phyloP scores from a whole-genome alignment of 768 basidiomycete genomes.

The Tylopilus sp. region DNA sequence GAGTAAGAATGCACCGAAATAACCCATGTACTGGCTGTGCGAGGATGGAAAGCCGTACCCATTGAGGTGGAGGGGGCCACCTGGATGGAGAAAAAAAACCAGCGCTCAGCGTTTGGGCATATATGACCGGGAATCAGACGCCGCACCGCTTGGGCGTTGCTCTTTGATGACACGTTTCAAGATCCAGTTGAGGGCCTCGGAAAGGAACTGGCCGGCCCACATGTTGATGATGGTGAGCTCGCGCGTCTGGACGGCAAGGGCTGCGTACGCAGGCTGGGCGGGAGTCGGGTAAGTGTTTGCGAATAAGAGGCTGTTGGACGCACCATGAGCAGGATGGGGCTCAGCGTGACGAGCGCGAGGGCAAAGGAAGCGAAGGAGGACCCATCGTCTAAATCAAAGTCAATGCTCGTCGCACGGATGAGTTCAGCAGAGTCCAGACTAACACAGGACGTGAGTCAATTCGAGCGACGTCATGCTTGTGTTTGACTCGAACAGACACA shows the following conservation, averaged over 20 bases:
- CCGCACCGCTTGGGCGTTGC: slow-evolving; percentile 63
- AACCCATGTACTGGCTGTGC: slow-evolving; percentile 90
- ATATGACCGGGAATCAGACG: neutral
- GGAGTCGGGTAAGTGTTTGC: neutral
- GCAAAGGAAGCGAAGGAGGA: slow-evolving; percentile 52
- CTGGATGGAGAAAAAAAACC: slow-evolving; percentile 10
- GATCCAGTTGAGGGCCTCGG: slow-evolving; percentile 66
- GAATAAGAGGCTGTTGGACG: neutral
- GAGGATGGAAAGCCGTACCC: slow-evolving; percentile 89
- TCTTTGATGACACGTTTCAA: slow-evolving; percentile 67
- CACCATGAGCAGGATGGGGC: slow-evolving; percentile 73
- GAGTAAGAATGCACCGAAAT: slow-evolving; percentile 72
- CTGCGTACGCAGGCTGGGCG: slow-evolving; percentile 73
- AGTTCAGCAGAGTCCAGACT: slow-evolving; percentile 15
- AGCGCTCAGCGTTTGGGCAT: neutral
- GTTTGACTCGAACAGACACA: neutral
- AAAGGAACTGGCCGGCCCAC: slow-evolving; percentile 77
- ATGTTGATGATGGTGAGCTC: slow-evolving; percentile 78
- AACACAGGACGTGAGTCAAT: slow-evolving; percentile 67
- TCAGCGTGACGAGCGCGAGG: slow-evolving; percentile 62
- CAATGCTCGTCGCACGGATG: neutral
- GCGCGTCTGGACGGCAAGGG: slow-evolving; percentile 67
- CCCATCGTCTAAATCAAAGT: slow-evolving; percentile 50
- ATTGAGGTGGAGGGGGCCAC: slow-evolving; percentile 28
- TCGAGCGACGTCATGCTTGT: slow-evolving; percentile 50